A percentile compares a stretch with the other conserved stretches of the same genome.
Evolutionary conservation across 2,329 filamentous ascomycete genomes (phyloP).

Genomic region (Hypoxylon sp.): DNA sequence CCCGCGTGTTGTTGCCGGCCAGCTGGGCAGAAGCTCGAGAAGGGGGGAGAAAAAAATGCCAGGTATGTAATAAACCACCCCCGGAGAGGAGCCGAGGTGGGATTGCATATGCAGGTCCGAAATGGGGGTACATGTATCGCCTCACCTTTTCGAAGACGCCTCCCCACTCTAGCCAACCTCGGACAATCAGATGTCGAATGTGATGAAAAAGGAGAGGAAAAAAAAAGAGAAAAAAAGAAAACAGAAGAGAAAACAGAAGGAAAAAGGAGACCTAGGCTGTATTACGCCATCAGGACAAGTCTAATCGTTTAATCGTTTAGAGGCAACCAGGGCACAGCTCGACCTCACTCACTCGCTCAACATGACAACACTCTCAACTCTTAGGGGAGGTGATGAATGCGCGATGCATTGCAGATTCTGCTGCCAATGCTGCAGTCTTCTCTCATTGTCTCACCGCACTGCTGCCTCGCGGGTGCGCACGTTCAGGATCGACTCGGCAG

Average conservation of each 20-base stretch:
- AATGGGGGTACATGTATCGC: slow-evolving; percentile 34
- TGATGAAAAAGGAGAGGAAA: slow-evolving; percentile 27
- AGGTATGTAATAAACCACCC: too few species aligned
- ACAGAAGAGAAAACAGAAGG: too few species aligned
- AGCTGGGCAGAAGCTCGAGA: slow-evolving; percentile 6
- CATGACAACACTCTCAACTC: slow-evolving; percentile 5
- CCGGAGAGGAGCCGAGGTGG: slow-evolving; percentile 29
- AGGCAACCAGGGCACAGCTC: slow-evolving; percentile 9
- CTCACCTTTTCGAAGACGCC: slow-evolving; percentile 23
- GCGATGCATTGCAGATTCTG: slow-evolving; percentile 12
- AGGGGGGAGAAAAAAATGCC: slow-evolving; percentile 9
- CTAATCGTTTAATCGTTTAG: slow-evolving; percentile 19
- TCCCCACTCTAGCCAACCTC: slow-evolving; percentile 25
- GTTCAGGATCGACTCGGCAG: slow-evolving; percentile 14
- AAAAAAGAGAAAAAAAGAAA: too few species aligned
- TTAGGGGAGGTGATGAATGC: slow-evolving; percentile 11
- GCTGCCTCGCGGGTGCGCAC: slow-evolving; percentile 22
- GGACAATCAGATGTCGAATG: slow-evolving; percentile 33
- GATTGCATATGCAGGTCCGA: slow-evolving; percentile 36
- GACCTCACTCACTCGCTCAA: slow-evolving; percentile 14
- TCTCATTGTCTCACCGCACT: slow-evolving; percentile 14
- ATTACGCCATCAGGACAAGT: slow-evolving; percentile 27
- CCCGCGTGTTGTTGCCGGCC: too few species aligned
- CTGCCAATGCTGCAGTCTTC: background rate
- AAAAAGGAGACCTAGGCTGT: slow-evolving; percentile 26